These are phyloP conservation scores for Trypanosoma mega DNA, from an alignment of 208 protist genomes.

Conservation along the genomic window DNA sequence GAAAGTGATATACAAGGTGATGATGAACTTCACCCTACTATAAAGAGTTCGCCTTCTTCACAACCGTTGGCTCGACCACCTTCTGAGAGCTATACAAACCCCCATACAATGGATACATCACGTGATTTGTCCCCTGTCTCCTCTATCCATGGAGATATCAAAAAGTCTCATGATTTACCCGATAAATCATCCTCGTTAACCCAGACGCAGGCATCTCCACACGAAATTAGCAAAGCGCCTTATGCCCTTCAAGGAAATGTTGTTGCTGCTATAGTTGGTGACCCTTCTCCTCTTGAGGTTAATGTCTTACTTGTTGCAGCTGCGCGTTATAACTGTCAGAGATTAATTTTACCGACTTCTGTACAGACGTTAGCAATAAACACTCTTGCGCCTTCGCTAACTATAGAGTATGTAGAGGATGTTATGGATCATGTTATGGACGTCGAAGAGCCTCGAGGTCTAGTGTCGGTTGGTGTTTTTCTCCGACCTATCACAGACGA, in stretches of 20 bases:
- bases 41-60: no score
- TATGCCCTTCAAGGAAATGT: slow-evolving; percentile 53
- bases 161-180: not conserved
- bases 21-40: no score
- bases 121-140: slow-evolving; percentile 22
- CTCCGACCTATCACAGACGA: slow-evolving; percentile 25
- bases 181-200: not conserved
- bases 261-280: slow-evolving; percentile 43
- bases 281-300: slow-evolving; percentile 39
- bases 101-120: slow-evolving; percentile 21
- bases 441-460: slow-evolving; percentile 34
- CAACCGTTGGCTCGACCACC: not conserved
- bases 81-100: slow-evolving; percentile 16
- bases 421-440: slow-evolving; percentile 41
- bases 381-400: slow-evolving; percentile 39
- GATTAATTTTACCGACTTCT: slow-evolving; percentile 49
- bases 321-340: slow-evolving; percentile 52
- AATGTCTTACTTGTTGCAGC: slow-evolving; percentile 64
- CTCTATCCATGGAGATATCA: slow-evolving; percentile 6
- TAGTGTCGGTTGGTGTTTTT: slow-evolving; percentile 54
- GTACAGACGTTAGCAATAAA: slow-evolving; percentile 32
- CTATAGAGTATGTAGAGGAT: slow-evolving; percentile 45
- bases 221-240: not conserved
- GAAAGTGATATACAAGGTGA: not conserved
- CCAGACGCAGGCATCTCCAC: not conserved